phyloP scores from a whole-genome alignment of 2,329 filamentous ascomycete genomes.

The Xylariaceae sp. region DNA sequence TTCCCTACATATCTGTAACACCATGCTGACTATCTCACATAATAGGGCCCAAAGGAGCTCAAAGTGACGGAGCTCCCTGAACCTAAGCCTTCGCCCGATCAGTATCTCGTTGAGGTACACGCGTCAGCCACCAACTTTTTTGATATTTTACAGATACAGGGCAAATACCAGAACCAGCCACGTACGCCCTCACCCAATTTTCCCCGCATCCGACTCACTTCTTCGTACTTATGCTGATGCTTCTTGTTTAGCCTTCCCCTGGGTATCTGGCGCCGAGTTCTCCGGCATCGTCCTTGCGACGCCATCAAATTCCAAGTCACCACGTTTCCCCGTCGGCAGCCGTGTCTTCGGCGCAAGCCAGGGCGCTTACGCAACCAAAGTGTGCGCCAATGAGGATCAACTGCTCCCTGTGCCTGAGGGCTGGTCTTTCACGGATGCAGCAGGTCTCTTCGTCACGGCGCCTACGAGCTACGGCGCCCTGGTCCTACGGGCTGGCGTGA shows the following conservation, averaged over 20 bases:
- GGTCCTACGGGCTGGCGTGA: slow-evolving; percentile 76
- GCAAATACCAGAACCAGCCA: slow-evolving; percentile 93
- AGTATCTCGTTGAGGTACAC: slow-evolving; percentile 88
- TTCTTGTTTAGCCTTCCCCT: slow-evolving; percentile 71
- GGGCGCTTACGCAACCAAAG: slow-evolving; percentile 82
- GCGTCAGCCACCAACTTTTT: slow-evolving; percentile 95
- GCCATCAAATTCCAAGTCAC: slow-evolving; percentile 56
- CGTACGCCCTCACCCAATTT: slow-evolving; percentile 47
- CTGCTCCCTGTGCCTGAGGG: slow-evolving; percentile 77
- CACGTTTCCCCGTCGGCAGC: slow-evolving; percentile 76
- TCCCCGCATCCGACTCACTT: background rate
- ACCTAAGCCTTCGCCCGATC: slow-evolving; percentile 69
- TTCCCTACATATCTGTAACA: slow-evolving; percentile 3
- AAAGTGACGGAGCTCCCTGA: slow-evolving; percentile 76
- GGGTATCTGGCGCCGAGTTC: slow-evolving; percentile 88
- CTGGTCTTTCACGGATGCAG: slow-evolving; percentile 85
- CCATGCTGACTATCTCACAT: background rate
- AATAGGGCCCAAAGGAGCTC: slow-evolving; percentile 78
- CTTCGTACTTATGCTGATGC: background rate
- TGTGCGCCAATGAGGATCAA: slow-evolving; percentile 68
- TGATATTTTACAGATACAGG: slow-evolving; percentile 91
- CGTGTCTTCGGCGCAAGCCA: slow-evolving; percentile 86
- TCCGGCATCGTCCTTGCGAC: slow-evolving; percentile 75
- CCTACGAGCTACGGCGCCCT: slow-evolving; percentile 88
- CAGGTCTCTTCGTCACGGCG: slow-evolving; percentile 88